phyloP scores from a whole-genome alignment of 169 alveolate genomes.

The Cryptosporidium ryanae region DNA sequence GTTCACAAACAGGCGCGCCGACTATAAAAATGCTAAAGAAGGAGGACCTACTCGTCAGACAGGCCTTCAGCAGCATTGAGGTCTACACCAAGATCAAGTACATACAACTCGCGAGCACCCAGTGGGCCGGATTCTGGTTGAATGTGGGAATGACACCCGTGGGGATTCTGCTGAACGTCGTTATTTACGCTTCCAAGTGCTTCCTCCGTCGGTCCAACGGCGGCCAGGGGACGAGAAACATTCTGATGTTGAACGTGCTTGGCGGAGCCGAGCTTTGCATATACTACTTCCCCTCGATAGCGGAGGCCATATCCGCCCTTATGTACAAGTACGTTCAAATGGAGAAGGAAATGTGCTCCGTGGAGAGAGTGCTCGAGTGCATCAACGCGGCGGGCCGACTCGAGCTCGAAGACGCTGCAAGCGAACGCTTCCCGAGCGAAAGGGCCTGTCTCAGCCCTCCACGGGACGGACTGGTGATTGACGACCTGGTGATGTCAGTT shows the following conservation, averaged over 20 bases:
- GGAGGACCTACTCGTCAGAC: constrained; percentile 9
- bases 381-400: neutral
- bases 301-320: constrained; percentile 75
- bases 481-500: constrained; percentile 10
- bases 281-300: constrained; percentile 76
- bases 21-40: constrained; percentile 24
- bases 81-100: constrained; percentile 13
- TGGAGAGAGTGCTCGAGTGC: constrained; percentile 65
- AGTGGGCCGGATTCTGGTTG: constrained; percentile 75
- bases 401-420: neutral
- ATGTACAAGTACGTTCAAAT: constrained; percentile 70
- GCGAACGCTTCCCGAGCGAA: neutral
- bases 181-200: neutral
- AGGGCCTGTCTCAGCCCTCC: neutral
- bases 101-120: constrained; percentile 58
- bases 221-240: neutral
- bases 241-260: neutral
- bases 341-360: constrained; percentile 80
- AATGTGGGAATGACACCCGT: constrained; percentile 51
- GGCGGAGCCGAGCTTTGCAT: constrained; percentile 37
- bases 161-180: constrained; percentile 39
- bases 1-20: constrained; percentile 29
- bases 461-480: constrained; percentile 24
- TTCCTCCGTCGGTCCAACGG: neutral
- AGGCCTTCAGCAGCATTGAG: constrained; percentile 31